phyloP scores from a whole-genome alignment of 768 basidiomycete species.

The Lactifluus pinguis region DNA sequence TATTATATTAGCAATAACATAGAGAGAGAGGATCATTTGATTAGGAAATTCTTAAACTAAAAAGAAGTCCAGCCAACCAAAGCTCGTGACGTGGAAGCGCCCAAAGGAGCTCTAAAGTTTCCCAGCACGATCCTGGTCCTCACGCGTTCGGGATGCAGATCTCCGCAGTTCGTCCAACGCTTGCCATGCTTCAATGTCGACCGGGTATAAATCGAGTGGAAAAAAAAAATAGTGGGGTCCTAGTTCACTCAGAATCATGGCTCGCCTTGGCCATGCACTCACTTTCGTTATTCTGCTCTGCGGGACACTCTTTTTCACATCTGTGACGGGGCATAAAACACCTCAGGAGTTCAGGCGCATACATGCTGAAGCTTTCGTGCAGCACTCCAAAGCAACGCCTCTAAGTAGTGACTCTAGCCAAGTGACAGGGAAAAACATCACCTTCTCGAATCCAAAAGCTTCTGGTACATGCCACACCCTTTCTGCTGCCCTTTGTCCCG shows the following conservation, averaged over 20 bases:
- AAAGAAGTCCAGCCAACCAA: no score
- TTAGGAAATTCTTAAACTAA: no score
- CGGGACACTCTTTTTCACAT: neutral
- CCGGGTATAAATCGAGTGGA: neutral
- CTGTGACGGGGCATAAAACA: neutral
- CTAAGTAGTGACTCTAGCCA: no score
- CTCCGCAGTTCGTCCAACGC: no score
- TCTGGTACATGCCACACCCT: constrained; percentile 39
- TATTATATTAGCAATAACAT: neutral
- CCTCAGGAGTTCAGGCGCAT: no score
- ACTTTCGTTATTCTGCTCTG: neutral
- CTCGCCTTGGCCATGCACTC: neutral
- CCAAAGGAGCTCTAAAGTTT: no score
- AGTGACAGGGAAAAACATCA: constrained; percentile 47
- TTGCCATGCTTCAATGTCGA: no score
- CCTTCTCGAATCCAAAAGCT: constrained; percentile 58
- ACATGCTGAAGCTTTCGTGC: no score
- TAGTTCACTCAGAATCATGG: neutral
- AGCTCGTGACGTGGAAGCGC: no score
- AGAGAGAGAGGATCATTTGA: neutral
- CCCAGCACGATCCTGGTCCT: no score
- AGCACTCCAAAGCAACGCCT: constrained; percentile 6
- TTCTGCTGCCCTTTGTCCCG: constrained; percentile 43
- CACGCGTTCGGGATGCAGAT: no score
- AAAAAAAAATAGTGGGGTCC: neutral